Evolutionary conservation across 257 asterid species (phyloP), one percentile per base, ranked within the genome.

Genomic region (Rauvolfia tetraphylla): DNA sequence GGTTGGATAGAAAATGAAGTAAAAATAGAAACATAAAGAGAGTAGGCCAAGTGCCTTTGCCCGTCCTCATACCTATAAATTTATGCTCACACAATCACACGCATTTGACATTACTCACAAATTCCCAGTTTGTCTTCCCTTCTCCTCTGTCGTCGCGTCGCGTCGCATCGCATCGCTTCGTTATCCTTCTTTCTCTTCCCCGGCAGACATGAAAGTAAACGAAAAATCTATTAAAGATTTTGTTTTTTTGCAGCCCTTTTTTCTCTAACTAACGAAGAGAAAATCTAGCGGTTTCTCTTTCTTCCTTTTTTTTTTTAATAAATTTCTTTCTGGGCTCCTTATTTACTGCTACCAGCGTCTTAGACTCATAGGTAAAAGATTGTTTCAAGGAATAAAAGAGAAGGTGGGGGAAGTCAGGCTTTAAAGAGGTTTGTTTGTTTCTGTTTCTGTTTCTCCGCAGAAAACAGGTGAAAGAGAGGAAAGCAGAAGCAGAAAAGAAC

Each of bases 401-500:
- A 49, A 7, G 77, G 34, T n/a, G 18, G 65, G 71, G 3, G 41
- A 48, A n/a, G 31, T 61, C 53, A 33, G 39, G 53, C 27, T 42
- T 49, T 48, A 34, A 15, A 77, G 65, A 69, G 80, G 72, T 38
- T 58, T 27, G 77, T 78, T 78, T 71, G 73, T 78, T 36, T 76
- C 42, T 76, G 61, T 49, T 77, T 6, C 53, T 42, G 29, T 34
- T 71, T 57, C n/a, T 33, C 76, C 51, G 73, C 67, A 48, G 20
- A 62, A 44, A 38, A 25, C 34, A 15, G 71, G 20, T 4, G 14
- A n/a, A 42, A 57, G 53, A 31, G 51, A 57, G 27, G 39, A 48
- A 48, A 75, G 53, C 75, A 68, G 68, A 25, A 38, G 67, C 56
- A 57, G 77, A 75, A 61, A 33, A 41, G n/a, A 20, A 46, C 46